Conservation (phyloP, 2,329 filamentous ascomycete genomes). For the Ilyonectria sp. region DNA sequence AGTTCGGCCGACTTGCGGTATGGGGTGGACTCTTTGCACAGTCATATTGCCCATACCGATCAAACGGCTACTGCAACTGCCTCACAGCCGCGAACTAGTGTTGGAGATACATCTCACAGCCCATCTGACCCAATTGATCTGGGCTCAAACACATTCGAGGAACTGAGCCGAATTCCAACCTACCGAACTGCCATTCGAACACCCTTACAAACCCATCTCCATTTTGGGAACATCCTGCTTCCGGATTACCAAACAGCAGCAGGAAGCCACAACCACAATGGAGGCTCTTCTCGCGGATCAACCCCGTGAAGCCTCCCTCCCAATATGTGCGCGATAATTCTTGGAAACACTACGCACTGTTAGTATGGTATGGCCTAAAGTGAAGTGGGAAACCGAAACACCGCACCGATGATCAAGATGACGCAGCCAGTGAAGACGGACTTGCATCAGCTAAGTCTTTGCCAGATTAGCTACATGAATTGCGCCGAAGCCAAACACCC, state of each 20-base stretch:
- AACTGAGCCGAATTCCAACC: slow-evolving; percentile 81
- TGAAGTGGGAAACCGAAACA: too few relatives aligned
- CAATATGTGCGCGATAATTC: too few relatives aligned
- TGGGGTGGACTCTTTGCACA: slow-evolving; percentile 61
- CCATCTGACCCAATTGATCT: slow-evolving; percentile 67
- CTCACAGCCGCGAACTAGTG: background rate
- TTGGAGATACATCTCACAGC: slow-evolving; percentile 60
- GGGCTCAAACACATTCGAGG: slow-evolving; percentile 72
- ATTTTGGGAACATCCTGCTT: slow-evolving; percentile 64
- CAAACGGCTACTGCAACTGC: background rate
- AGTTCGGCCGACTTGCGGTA: slow-evolving; percentile 77
- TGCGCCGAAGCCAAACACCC: too few relatives aligned
- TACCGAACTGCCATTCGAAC: slow-evolving; percentile 81
- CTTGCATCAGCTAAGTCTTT: too few relatives aligned
- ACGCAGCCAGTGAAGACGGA: too few relatives aligned
- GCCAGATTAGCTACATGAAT: too few relatives aligned
- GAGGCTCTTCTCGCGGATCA: too few relatives aligned
- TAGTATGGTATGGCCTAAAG: too few relatives aligned
- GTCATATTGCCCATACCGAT: slow-evolving; percentile 62
- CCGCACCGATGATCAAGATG: too few relatives aligned
- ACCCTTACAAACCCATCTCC: slow-evolving; percentile 67
- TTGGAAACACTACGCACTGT: too few relatives aligned
- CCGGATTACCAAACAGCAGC: slow-evolving; percentile 76
- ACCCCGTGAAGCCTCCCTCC: too few relatives aligned
- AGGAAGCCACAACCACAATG: background rate